These are phyloP conservation scores for Panellus pusillus DNA, from an alignment of 768 basidiomycete species.

Conservation along the genomic window DNA sequence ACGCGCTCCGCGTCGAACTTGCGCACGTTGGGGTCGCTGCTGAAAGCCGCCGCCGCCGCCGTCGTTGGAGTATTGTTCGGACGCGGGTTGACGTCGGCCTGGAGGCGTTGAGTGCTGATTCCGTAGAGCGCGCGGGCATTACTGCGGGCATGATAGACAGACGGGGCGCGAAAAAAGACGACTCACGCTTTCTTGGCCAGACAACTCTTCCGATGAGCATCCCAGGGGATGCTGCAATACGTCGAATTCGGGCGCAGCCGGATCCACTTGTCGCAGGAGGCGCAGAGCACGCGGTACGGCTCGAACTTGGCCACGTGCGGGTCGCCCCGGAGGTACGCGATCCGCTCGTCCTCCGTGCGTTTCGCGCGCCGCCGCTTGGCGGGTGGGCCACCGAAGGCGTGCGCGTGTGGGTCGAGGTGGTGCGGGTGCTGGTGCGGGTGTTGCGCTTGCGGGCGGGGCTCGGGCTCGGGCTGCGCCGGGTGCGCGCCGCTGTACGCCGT, in stretches of 20 bases:
- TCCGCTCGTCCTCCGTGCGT: slow-evolving; percentile 51
- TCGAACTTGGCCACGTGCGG: slow-evolving; percentile 19
- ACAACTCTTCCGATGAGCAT: slow-evolving; percentile 82
- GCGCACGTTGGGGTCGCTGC: slow-evolving; percentile 68
- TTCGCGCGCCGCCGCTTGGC: slow-evolving; percentile 19
- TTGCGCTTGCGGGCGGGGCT: too few species aligned
- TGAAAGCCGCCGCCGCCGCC: slow-evolving; percentile 29
- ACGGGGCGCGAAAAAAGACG: not conserved
- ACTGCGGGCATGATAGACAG: slow-evolving; percentile 28
- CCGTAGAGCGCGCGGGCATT: slow-evolving; percentile 59
- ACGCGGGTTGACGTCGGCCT: too few species aligned
- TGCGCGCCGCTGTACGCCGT: too few species aligned
- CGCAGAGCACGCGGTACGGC: slow-evolving; percentile 77
- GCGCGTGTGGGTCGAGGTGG: too few species aligned
- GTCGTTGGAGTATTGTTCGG: too few species aligned
- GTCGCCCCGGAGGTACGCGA: slow-evolving; percentile 37
- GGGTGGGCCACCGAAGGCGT: slow-evolving; percentile 8
- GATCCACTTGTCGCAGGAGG: slow-evolving; percentile 84
- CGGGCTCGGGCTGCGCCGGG: too few species aligned
- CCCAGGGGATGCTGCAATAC: slow-evolving; percentile 88
- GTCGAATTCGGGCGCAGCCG: slow-evolving; percentile 83
- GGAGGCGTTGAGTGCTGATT: too few species aligned
- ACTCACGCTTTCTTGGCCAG: slow-evolving; percentile 74
- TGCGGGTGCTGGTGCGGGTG: too few species aligned
- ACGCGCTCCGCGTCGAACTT: slow-evolving; percentile 76